Conservation (phyloP, 1,139 yeast species). For the Lodderomyces jiufengensis region DNA sequence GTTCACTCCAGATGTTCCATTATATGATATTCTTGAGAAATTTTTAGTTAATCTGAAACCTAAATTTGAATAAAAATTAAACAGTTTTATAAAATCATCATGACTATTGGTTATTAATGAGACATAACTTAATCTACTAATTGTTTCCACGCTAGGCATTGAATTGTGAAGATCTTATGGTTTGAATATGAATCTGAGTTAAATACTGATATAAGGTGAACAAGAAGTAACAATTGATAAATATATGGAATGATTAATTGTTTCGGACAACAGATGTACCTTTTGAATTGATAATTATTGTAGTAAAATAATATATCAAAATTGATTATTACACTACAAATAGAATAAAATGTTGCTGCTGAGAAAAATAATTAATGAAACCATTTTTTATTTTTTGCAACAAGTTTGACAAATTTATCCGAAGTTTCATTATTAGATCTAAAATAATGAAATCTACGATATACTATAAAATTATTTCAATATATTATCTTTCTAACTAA, state of each 20-base stretch:
- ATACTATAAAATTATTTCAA: constrained; percentile 1
- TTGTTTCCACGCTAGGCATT: constrained; percentile 11
- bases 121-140: constrained; percentile 37
- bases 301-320: too few species aligned
- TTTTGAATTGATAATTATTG: too few species aligned
- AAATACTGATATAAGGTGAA: too few species aligned
- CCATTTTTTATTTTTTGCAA: too few species aligned
- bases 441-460: too few species aligned
- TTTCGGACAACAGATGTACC: constrained; percentile 2
- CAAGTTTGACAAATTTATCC: too few species aligned
- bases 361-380: too few species aligned
- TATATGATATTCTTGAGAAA: constrained; percentile 47
- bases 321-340: too few species aligned
- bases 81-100: constrained; percentile 41
- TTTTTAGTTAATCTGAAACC: constrained; percentile 60
- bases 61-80: constrained; percentile 50
- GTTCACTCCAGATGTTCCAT: constrained; percentile 30
- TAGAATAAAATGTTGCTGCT: too few species aligned
- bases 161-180: neutral
- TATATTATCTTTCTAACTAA: constrained; percentile 1
- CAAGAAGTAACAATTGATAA: too few species aligned
- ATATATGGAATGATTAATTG: neutral
- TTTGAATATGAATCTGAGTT: neutral
- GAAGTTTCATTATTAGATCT: too few species aligned
- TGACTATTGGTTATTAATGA: constrained; percentile 58